phyloP scores from a whole-genome alignment of 306 rosid species.

The Rosa multiflora region DNA sequence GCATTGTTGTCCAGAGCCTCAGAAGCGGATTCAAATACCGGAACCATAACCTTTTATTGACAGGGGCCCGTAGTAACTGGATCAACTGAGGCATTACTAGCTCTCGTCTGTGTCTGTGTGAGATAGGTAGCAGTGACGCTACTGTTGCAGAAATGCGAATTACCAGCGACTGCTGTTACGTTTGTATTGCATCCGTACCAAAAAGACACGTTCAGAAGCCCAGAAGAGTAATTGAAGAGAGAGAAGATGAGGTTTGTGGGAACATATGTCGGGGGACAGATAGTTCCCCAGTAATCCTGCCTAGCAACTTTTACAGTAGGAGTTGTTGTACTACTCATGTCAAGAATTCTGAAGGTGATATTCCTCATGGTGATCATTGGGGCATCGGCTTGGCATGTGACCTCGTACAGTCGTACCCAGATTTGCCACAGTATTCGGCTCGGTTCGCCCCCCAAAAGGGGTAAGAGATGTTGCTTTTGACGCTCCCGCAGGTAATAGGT shows the following conservation, averaged over 20 bases:
- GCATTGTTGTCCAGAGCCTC: not conserved
- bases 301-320: constrained; percentile 5
- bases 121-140: not conserved
- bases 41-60: not conserved
- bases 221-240: not conserved
- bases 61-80: not conserved
- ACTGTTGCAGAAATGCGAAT: not conserved
- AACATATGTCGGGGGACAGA: not conserved
- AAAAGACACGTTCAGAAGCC: not conserved
- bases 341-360: not conserved
- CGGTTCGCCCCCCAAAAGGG: constrained; percentile 27
- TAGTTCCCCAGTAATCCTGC: constrained; percentile 12
- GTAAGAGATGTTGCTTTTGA: not conserved
- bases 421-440: constrained; percentile 12
- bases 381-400: not conserved
- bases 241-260: not conserved
- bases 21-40: not conserved
- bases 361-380: not conserved
- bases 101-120: not conserved
- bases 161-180: too few species aligned
- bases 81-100: not conserved
- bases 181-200: not conserved
- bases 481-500: not conserved
- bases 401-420: not conserved
- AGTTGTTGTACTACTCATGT: not conserved